Conservation (phyloP, 345 rosid species). For the Punica granatum region DNA sequence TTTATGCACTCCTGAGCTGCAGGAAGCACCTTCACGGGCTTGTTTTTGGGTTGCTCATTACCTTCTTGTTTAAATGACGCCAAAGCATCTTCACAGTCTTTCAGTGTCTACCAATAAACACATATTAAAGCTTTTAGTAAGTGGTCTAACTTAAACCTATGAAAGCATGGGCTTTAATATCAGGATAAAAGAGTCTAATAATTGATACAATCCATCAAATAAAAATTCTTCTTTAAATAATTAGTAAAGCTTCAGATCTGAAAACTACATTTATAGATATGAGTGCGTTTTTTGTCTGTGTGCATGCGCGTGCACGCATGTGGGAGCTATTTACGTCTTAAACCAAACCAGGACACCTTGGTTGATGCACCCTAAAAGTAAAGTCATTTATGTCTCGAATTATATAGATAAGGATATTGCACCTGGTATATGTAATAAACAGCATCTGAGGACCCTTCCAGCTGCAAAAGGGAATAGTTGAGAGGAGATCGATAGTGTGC, state of each 20-base stretch:
- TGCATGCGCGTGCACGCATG: too few species aligned
- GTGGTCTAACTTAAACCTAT: neutral
- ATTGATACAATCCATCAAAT: neutral
- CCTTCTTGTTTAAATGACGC: slow-evolving; percentile 35
- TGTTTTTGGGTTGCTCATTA: slow-evolving; percentile 21
- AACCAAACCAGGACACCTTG: neutral
- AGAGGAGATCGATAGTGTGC: slow-evolving; percentile 86
- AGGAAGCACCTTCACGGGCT: slow-evolving; percentile 26
- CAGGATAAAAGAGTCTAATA: neutral
- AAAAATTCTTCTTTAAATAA: neutral
- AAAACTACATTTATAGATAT: too few species aligned
- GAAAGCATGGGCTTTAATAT: neutral
- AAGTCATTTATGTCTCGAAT: neutral
- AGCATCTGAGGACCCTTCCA: slow-evolving; percentile 68
- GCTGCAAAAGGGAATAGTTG: slow-evolving; percentile 47
- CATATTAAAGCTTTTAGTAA: neutral
- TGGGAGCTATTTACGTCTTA: neutral
- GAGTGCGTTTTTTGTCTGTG: too few species aligned
- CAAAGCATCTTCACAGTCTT: slow-evolving; percentile 64
- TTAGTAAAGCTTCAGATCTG: too few species aligned
- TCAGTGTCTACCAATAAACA: slow-evolving; percentile 48
- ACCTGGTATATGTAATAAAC: slow-evolving; percentile 86
- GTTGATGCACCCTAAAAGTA: neutral
- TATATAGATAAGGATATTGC: neutral
- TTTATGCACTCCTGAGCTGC: slow-evolving; percentile 50